Conservation (phyloP, 345 rosid genomes). For the Geranium brycei region DNA sequence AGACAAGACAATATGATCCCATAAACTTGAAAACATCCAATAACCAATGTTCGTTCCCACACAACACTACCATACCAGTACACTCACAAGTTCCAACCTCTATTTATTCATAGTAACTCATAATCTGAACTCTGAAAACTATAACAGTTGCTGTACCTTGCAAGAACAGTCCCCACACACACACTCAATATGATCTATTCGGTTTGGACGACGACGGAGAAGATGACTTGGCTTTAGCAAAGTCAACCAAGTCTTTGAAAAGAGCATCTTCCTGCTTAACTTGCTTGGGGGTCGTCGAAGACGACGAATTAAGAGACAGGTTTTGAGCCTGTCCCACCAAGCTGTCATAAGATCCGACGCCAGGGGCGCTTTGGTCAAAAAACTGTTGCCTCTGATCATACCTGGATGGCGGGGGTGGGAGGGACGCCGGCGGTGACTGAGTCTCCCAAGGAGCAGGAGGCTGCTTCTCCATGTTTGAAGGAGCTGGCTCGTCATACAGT, state of each 20-base stretch:
- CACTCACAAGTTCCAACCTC: not conserved
- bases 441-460: conserved; percentile 74
- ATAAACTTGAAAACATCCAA: too few relatives aligned
- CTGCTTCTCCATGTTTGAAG: conserved; percentile 18
- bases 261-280: conserved; percentile 71
- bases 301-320: conserved; percentile 35
- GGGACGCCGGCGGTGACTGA: conserved; percentile 18
- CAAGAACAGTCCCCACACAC: conserved; percentile 4
- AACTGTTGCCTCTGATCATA: conserved; percentile 62
- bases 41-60: too few relatives aligned
- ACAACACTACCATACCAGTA: too few relatives aligned
- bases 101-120: not conserved
- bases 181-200: conserved; percentile 48
- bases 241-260: conserved; percentile 82
- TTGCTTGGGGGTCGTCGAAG: conserved; percentile 33
- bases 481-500: conserved; percentile 34
- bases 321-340: conserved; percentile 51
- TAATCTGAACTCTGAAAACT: not conserved
- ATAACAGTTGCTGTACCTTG: not conserved
- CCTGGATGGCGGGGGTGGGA: conserved; percentile 72
- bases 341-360: conserved; percentile 34
- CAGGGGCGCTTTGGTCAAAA: conserved; percentile 27
- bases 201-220: conserved; percentile 38
- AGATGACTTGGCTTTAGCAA: conserved; percentile 75
- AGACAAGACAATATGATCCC: too few relatives aligned